Evolutionary conservation across 495 filamentous ascomycete genomes (phyloP).

Genomic region (Friedmanniomyces simplex): DNA sequence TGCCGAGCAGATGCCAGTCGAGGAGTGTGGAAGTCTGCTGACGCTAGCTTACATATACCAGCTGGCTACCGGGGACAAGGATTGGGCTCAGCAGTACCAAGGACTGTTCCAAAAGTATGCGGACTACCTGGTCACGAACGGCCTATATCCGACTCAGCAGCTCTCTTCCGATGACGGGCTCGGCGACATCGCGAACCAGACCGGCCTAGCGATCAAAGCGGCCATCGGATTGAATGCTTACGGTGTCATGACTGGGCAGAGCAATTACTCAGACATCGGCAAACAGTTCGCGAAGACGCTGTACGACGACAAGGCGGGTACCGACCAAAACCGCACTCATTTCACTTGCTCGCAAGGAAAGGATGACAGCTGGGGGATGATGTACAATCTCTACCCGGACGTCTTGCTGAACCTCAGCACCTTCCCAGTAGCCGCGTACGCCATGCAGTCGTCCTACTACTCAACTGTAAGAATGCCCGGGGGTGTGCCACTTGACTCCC

Average conservation of each 20-base stretch:
- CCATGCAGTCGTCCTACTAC: slow-evolving; percentile 18
- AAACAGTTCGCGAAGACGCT: slow-evolving; percentile 34
- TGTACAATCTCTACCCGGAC: slow-evolving; percentile 40
- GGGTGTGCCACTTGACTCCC: slow-evolving; percentile 16
- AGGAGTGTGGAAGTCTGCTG: slow-evolving; percentile 40
- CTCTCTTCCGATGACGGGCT: slow-evolving; percentile 47
- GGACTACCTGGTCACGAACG: slow-evolving; percentile 42
- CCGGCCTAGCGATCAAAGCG: slow-evolving; percentile 48
- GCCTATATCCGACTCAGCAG: slow-evolving; percentile 40
- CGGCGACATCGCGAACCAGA: slow-evolving; percentile 42
- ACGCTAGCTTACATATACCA: slow-evolving; percentile 36
- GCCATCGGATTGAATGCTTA: slow-evolving; percentile 45
- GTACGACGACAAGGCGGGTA: slow-evolving; percentile 33
- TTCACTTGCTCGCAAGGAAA: slow-evolving; percentile 36
- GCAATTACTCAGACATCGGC: slow-evolving; percentile 35
- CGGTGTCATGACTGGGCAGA: slow-evolving; percentile 33
- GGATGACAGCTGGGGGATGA: slow-evolving; percentile 32
- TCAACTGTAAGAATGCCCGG: slow-evolving; percentile 1
- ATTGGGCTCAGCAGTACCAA: slow-evolving; percentile 32
- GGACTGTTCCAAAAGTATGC: slow-evolving; percentile 37
- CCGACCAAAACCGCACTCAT: slow-evolving; percentile 33
- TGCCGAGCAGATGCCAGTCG: slow-evolving; percentile 40
- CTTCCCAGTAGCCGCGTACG: slow-evolving; percentile 13
- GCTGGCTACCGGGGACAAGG: slow-evolving; percentile 33
- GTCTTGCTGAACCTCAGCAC: slow-evolving; percentile 35